Conservation (phyloP, 75 land plant genomes). For the Cunninghamia lanceolata region DNA sequence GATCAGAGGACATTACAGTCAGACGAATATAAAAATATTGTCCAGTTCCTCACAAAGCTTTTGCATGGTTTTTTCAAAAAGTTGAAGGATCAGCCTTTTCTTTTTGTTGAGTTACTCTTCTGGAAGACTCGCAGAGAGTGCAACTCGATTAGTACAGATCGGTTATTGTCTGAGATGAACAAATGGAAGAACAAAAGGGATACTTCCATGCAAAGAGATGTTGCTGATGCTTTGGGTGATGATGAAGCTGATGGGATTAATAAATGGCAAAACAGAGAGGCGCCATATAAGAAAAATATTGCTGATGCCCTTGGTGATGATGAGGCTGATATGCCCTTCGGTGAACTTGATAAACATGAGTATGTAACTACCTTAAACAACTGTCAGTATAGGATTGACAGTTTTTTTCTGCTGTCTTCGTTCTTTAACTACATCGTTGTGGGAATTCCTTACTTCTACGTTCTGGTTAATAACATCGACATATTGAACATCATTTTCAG, state of each 20-base stretch:
- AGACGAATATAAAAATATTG: constrained; percentile 63
- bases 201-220: background rate
- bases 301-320: constrained; percentile 86
- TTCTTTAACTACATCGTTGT: background rate
- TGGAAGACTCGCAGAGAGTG: constrained; percentile 90
- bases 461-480: background rate
- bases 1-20: constrained; percentile 53
- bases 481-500: background rate
- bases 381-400: background rate
- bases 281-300: constrained; percentile 32
- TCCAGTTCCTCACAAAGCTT: constrained; percentile 63
- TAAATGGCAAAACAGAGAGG: constrained; percentile 10
- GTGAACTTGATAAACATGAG: constrained; percentile 22
- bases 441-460: background rate
- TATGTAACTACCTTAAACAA: constrained; percentile 16
- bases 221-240: constrained; percentile 21
- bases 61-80: constrained; percentile 67
- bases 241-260: constrained; percentile 31
- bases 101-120: constrained; percentile 88
- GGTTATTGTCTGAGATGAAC: constrained; percentile 36
- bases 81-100: constrained; percentile 76
- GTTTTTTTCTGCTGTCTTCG: background rate
- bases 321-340: constrained; percentile 48
- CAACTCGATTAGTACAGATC: constrained; percentile 60
- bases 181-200: constrained; percentile 23